Base-by-base conservation (phyloP, 106 monocot genomes). In the Ottelia alismoides region DNA sequence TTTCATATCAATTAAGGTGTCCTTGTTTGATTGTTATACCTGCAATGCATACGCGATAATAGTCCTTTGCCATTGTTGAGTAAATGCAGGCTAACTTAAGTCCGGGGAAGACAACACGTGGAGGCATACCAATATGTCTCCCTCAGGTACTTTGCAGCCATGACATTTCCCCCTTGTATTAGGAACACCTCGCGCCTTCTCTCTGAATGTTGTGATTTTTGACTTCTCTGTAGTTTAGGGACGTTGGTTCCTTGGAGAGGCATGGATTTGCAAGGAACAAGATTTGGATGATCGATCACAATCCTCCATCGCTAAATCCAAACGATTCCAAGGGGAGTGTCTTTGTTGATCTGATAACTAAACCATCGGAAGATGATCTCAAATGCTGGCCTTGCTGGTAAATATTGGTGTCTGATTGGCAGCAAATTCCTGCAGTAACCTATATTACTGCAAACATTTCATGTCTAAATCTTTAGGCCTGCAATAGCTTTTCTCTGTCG, bases 201-300 rank as follows among this genome's bases (percentile, higher is more conserved):
- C 11, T 25, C 27, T 0, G 11, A 25, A 25, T 11, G 24, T 16
- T 2, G 18, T 11, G 18, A 21, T 14, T 45, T 32, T 50, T 49
- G 4, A 45, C 30, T 47, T 14, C 3, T 11, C 28, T 75, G 62
- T 58, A 93, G 92, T 87, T 93, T 67, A 83, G 92, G 1, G 75
- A 77, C 27, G 70, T 74, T 66, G 80, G 87, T 35, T 70, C 71
- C 49, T 59, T 83, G 47, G 92, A 93, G 72, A 82, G 80, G 70
- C 92, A 93, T 77, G 92, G 92, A 49, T 93, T 93, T 75, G 87
- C 80, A 57, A 87, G 87, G 63, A 93, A 93, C 70, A 93, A 69
- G 55, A 74, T 70, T 9, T 93, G 92, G 92, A 62, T 28, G 28
- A 72, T 87, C 20, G 92, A 93, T 52, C 47, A 60, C 24, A 65